Evolutionary conservation across 116 monocot genomes (phyloP).

Genomic region (Zostera marina): DNA sequence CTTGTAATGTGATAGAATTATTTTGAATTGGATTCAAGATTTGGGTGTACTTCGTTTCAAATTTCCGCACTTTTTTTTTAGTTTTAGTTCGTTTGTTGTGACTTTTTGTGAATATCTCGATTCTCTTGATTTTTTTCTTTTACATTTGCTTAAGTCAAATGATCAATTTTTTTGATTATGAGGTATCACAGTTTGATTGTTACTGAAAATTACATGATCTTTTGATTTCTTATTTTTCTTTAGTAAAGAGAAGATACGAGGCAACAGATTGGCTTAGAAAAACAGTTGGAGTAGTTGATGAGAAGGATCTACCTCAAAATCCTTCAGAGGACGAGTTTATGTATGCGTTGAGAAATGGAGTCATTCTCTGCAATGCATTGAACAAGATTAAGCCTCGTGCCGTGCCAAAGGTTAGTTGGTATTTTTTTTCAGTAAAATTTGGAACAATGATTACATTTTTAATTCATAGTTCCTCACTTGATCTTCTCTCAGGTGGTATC

Average conservation of each 20-base stretch:
- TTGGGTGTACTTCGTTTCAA: too few species aligned
- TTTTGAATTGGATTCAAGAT: too few species aligned
- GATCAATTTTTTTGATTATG: background rate
- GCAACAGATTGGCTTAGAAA: constrained; percentile 74
- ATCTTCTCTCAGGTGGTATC: constrained; percentile 40
- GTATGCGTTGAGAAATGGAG: constrained; percentile 51
- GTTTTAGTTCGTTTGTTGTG: too few species aligned
- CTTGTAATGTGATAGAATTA: background rate
- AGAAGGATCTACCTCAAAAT: constrained; percentile 58
- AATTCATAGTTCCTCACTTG: background rate
- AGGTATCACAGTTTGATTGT: background rate
- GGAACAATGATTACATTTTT: background rate
- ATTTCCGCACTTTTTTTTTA: too few species aligned
- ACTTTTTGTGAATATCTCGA: too few species aligned
- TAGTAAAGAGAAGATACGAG: constrained; percentile 61
- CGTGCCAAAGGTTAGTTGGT: constrained; percentile 47
- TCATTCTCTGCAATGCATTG: constrained; percentile 73
- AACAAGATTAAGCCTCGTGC: constrained; percentile 76
- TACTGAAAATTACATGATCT: too few species aligned
- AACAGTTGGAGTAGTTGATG: constrained; percentile 37
- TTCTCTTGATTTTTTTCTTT: too few species aligned
- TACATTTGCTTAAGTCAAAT: background rate
- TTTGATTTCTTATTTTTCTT: background rate
- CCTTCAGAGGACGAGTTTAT: constrained; percentile 87
- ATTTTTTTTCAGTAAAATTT: background rate